Evolutionary conservation across 83 land plant species (phyloP).

Genomic region (Thuja plicata): DNA sequence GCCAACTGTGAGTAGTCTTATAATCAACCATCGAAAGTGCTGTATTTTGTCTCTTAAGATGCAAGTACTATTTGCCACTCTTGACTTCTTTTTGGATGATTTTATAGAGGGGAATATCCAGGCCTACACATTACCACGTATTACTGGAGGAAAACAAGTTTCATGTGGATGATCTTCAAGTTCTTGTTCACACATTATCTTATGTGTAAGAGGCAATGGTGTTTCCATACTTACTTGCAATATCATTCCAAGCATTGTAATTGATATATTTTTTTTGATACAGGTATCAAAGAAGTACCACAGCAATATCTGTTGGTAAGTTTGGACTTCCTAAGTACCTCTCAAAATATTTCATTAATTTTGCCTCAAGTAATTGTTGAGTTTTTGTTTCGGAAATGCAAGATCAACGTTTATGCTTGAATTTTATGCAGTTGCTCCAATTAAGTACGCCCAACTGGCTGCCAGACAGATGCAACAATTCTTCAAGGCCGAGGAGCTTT

Average conservation of each 20-base stretch:
- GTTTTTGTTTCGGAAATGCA: background rate
- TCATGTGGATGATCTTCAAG: slow-evolving; percentile 50
- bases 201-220: slow-evolving; percentile 53
- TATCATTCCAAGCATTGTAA: background rate
- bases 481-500: slow-evolving; percentile 54
- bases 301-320: slow-evolving; percentile 73
- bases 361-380: background rate
- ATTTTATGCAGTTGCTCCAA: slow-evolving; percentile 56
- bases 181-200: slow-evolving; percentile 49
- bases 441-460: slow-evolving; percentile 72
- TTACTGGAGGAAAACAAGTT: slow-evolving; percentile 62
- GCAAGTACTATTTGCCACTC: background rate
- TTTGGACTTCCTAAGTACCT: background rate
- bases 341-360: too few relatives aligned
- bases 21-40: background rate
- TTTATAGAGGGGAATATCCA: slow-evolving; percentile 50
- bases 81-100: slow-evolving; percentile 13
- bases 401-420: background rate
- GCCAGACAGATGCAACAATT: slow-evolving; percentile 53
- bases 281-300: slow-evolving; percentile 75
- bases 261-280: background rate
- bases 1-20: slow-evolving; percentile 56
- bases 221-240: background rate
- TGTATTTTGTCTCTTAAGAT: background rate
- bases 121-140: slow-evolving; percentile 69